These are phyloP conservation scores for Naegleria gruberi DNA, from an alignment of 208 protist genomes.

Conservation along the genomic window DNA sequence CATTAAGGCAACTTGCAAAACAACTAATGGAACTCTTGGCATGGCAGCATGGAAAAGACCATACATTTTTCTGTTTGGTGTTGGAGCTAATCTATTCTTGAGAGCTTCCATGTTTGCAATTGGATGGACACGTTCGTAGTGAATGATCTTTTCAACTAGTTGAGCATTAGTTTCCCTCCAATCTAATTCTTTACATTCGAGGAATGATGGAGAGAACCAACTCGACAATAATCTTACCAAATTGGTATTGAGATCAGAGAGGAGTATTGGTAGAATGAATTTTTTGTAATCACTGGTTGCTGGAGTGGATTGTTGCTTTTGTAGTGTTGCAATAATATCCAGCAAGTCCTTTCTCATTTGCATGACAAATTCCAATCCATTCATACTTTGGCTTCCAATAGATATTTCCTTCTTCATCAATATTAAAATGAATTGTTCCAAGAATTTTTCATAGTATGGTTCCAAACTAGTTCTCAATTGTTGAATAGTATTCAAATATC, in stretches of 20 bases:
- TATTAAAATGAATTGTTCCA: neutral
- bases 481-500: neutral
- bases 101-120: constrained; percentile 58
- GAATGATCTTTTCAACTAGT: constrained; percentile 64
- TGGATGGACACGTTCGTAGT: constrained; percentile 58
- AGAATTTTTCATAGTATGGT: constrained; percentile 8
- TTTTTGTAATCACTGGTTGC: neutral
- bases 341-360: neutral
- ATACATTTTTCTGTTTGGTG: constrained; percentile 59
- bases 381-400: neutral
- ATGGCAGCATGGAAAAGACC: constrained; percentile 66
- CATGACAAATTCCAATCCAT: neutral
- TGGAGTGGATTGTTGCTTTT: too few species aligned
- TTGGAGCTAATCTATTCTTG: constrained; percentile 56
- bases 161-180: constrained; percentile 58
- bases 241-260: constrained; percentile 40
- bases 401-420: neutral
- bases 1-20: constrained; percentile 65
- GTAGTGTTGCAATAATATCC: neutral
- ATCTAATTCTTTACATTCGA: constrained; percentile 70
- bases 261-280: neutral
- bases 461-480: neutral
- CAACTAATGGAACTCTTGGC: constrained; percentile 65
- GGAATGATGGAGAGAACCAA: constrained; percentile 62
- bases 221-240: constrained; percentile 58